Base-by-base conservation (phyloP, 2,329 filamentous ascomycete species). In the Phaeosphaeria sp. region DNA sequence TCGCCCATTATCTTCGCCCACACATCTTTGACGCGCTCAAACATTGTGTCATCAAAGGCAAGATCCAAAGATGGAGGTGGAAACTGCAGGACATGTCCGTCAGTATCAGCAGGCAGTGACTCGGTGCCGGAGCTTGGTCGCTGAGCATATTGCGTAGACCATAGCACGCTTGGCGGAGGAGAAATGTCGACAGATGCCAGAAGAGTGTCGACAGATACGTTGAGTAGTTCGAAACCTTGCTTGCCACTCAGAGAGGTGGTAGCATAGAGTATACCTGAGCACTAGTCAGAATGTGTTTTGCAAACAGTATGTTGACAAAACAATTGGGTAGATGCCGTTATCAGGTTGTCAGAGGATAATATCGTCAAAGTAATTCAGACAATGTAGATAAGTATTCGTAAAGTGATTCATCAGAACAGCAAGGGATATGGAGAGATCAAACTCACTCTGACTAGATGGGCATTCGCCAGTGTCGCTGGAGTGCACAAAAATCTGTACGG, bases 331-430 rank as follows among this genome's bases (percentile, higher is more conserved):
- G 47, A 60, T 55, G 75, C 77, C 82, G 79, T 80, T 71, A 87
- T 96, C 92, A 96, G 92, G 82, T 89, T 92, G 89, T 94, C 89
- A 94, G 90, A 93, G 87, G 86, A 83, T 83, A 63, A 77, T 84
- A 85, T 95, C 93, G 88, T 96, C 93, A 96, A 90, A 85, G 85
- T 78, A 82, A 81, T 90, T 96, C 94, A 93, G 94, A 91, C 93
- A 98, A 98, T 97, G 94, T 98, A 97, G 94, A 97, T 98, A 98
- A 98, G 93, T 93, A 92, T 95, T 96, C 85, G 79, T 84, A 83
- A 80, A 78, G 80, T 86, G 53, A 79, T 79, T 97, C 93, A 98
- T 97, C 94, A 93, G 90, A 74, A 83, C 85, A 83, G 55, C 59
- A 58, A 47, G 36, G 53, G 42, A 59, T 59, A 59, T 59, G 57